A percentile compares a stretch with the other conserved stretches of the same genome.
Evolutionary conservation across 1,139 yeast genomes (phyloP).

Genomic region (Suhomyces kunorum): DNA sequence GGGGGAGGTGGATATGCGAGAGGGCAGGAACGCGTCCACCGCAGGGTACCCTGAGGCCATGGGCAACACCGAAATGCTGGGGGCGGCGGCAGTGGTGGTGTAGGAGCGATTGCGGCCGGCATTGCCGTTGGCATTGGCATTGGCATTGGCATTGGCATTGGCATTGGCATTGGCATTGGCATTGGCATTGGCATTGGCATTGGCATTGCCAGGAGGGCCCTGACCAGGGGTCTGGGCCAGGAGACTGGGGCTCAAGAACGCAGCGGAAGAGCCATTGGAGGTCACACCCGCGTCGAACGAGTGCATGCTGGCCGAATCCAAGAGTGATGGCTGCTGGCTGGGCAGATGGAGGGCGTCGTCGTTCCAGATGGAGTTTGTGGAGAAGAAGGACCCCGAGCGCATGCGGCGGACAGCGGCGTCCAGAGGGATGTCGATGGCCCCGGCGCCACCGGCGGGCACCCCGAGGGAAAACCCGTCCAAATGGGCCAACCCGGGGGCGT

Average conservation of each 20-base stretch:
- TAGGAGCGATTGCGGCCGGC: slow-evolving; percentile 46
- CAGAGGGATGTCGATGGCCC: slow-evolving; percentile 23
- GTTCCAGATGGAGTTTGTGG: slow-evolving; percentile 51
- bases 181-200: too few species aligned
- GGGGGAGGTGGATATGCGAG: slow-evolving; percentile 20
- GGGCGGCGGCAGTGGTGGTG: slow-evolving; percentile 50
- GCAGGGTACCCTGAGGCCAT: slow-evolving; percentile 13
- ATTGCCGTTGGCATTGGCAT: slow-evolving; percentile 1
- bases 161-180: not conserved
- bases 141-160: slow-evolving; percentile 3
- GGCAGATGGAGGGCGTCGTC: slow-evolving; percentile 35
- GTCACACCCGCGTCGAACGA: slow-evolving; percentile 16
- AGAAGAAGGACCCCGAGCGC: slow-evolving; percentile 48
- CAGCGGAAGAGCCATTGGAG: slow-evolving; percentile 22
- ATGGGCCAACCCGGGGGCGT: slow-evolving; percentile 10
- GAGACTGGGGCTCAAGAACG: slow-evolving; percentile 36
- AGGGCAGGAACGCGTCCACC: slow-evolving; percentile 18
- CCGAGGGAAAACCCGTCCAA: slow-evolving; percentile 29
- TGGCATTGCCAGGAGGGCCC: slow-evolving; percentile 7
- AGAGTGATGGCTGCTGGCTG: slow-evolving; percentile 17
- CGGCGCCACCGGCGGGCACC: slow-evolving; percentile 18
- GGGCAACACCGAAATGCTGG: slow-evolving; percentile 19
- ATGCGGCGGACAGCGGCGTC: slow-evolving; percentile 27
- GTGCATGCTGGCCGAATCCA: slow-evolving; percentile 20
- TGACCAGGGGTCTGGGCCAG: slow-evolving; percentile 26